These are phyloP conservation scores for Skeletonema marinoi DNA, from an alignment of 108 stramenopile genomes.

Conservation along the genomic window DNA sequence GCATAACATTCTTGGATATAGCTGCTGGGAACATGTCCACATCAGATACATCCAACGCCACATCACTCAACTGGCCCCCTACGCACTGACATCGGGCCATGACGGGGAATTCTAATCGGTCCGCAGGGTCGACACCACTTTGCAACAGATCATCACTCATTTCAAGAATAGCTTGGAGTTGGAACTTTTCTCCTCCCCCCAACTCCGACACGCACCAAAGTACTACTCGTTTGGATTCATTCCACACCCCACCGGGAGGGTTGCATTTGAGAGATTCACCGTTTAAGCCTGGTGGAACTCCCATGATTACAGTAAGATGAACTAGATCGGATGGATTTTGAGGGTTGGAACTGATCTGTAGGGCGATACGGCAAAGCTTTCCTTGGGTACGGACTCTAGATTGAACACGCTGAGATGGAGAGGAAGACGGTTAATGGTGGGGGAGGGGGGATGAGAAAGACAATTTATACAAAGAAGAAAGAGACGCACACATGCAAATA, in stretches of 20 bases:
- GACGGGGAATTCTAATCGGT: conserved; percentile 77
- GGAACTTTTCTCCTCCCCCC: conserved; percentile 88
- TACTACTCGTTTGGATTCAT: conserved; percentile 76
- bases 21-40: conserved; percentile 61
- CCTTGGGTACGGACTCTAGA: conserved; percentile 68
- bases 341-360: conserved; percentile 90
- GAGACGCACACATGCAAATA: conserved; percentile 4
- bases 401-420: conserved; percentile 72
- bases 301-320: conserved; percentile 85
- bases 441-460: neutral
- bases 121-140: conserved; percentile 31
- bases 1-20: conserved; percentile 73
- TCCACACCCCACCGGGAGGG: conserved; percentile 87
- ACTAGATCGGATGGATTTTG: conserved; percentile 79
- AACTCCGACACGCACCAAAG: conserved; percentile 85
- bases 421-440: conserved; percentile 1
- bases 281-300: conserved; percentile 61
- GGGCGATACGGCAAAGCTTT: conserved; percentile 69
- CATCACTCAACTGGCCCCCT: conserved; percentile 80
- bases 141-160: conserved; percentile 33
- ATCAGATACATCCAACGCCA: conserved; percentile 66
- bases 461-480: neutral
- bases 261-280: conserved; percentile 78
- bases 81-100: conserved; percentile 81
- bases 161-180: conserved; percentile 80